A percentile compares a stretch with the other conserved stretches of the same genome.
These are phyloP conservation scores for Puccinia polysora DNA, from an alignment of 1,284 basidiomycete genomes.

Conservation along the genomic window DNA sequence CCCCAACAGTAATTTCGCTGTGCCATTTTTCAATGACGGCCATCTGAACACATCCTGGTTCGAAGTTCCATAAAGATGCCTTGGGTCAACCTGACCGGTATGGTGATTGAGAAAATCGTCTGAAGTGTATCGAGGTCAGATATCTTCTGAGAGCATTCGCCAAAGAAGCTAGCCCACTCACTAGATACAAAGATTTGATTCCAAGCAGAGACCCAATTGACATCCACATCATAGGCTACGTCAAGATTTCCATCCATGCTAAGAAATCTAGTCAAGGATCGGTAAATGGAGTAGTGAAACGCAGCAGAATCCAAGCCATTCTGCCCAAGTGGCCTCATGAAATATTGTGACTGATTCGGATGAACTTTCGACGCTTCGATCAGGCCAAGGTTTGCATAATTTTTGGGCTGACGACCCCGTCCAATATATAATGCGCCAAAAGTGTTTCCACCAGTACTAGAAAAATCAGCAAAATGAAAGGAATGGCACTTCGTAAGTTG, in stretches of 20 bases:
- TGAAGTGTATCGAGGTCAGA: background rate
- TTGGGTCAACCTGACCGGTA: slow-evolving; percentile 67
- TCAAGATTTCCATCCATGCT: slow-evolving; percentile 88
- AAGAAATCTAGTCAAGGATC: slow-evolving; percentile 71
- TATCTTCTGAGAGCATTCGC: background rate
- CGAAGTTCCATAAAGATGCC: slow-evolving; percentile 75
- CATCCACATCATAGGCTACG: slow-evolving; percentile 73
- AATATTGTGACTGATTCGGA: slow-evolving; percentile 64
- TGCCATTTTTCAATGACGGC: slow-evolving; percentile 78
- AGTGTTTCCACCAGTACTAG: slow-evolving; percentile 74
- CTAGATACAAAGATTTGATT: slow-evolving; percentile 76
- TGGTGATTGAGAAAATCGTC: slow-evolving; percentile 74
- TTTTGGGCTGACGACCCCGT: slow-evolving; percentile 72
- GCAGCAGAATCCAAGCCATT: slow-evolving; percentile 70
- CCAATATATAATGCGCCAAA: slow-evolving; percentile 81
- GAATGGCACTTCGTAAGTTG: background rate
- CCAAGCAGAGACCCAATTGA: slow-evolving; percentile 79
- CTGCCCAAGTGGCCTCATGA: slow-evolving; percentile 64
- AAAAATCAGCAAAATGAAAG: background rate
- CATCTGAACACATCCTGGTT: slow-evolving; percentile 91
- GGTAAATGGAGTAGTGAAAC: slow-evolving; percentile 89
- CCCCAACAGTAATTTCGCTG: slow-evolving; percentile 66
- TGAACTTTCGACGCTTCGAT: slow-evolving; percentile 62
- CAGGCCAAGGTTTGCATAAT: slow-evolving; percentile 61
- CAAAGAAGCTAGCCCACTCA: background rate